A percentile compares a stretch with the other conserved stretches of the same genome.
phyloP scores from a whole-genome alignment of 2,329 filamentous ascomycete species.

The Talaromyces sp. region DNA sequence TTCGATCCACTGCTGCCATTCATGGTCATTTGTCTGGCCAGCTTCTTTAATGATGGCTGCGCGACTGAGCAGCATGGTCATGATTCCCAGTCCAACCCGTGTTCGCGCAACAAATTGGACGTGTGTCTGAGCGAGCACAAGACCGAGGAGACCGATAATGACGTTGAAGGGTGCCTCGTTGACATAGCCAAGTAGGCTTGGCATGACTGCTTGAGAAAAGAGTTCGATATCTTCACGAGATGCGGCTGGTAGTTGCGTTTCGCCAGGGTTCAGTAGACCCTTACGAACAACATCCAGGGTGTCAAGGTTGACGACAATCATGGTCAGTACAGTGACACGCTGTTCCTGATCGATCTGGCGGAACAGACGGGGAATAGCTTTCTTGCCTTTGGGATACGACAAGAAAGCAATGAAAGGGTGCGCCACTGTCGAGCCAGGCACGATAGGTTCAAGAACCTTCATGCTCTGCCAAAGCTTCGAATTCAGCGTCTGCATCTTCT shows the following conservation, averaged over 20 bases:
- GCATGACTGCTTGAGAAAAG: constrained; percentile 84
- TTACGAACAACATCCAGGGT: constrained; percentile 83
- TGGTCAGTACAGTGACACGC: constrained; percentile 86
- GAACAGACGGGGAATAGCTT: constrained; percentile 91
- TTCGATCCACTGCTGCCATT: constrained; percentile 78
- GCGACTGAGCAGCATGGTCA: constrained; percentile 91
- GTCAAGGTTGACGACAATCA: constrained; percentile 92
- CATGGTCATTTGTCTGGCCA: constrained; percentile 64
- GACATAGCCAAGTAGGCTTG: constrained; percentile 82
- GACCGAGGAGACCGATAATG: constrained; percentile 80
- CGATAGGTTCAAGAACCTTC: constrained; percentile 91
- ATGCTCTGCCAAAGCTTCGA: constrained; percentile 78
- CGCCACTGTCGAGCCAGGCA: constrained; percentile 61
- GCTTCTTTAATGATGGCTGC: constrained; percentile 90
- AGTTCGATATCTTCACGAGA: constrained; percentile 90
- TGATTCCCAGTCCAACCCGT: constrained; percentile 79
- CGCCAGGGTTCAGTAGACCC: constrained; percentile 70
- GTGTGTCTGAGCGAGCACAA: constrained; percentile 78
- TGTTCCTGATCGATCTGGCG: constrained; percentile 89
- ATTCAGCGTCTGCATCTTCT: constrained; percentile 68
- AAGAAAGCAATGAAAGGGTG: constrained; percentile 97
- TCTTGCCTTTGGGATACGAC: constrained; percentile 93
- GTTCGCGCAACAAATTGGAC: constrained; percentile 81
- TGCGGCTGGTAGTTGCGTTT: constrained; percentile 67
- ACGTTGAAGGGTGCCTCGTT: constrained; percentile 88